Base-by-base conservation (phyloP, 371 early-diverging fungal species). In the Mucor sp. region DNA sequence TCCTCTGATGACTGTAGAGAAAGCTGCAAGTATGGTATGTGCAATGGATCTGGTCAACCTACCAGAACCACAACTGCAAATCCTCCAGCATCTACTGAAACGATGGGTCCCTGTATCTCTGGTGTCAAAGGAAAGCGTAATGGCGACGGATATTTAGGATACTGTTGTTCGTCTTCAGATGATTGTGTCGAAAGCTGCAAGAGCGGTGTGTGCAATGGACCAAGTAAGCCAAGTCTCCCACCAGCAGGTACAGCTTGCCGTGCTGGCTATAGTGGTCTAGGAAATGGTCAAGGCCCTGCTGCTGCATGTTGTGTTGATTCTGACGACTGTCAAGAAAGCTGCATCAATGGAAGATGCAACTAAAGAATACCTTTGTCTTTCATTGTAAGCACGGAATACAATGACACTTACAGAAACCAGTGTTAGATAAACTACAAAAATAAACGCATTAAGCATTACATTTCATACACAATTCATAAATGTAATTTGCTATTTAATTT, bases 111-210 rank as follows among this genome's bases (percentile, higher is more conserved):
- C 4, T 65, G 65, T 37, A 1, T 35, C 23, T 30, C 64, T 12
- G 64, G 64, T 19, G 58, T 63, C 12, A 60, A 30, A 44, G 57
- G 65, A 30, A 33, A 55, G 17, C 61, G 61, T 1, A 55, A 59
- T 25, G 69, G 69, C 3, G 60, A 69, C 43, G 69, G 69, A 1
- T 69, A 69, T 39, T 59, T 53, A 0, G 69, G 65, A 11, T 53
- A 30, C 28, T 69, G 69, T n/a, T 69, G 69, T 14, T 53, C 56
- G 12, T 19, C 41, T 25, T 44, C 58, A 27, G 23, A 50, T 6
- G 69, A 69, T 19, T 69, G 69, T 41, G 15, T 39, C 4, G 69
- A 64, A 14, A 39, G 43, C 27, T 69, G 69, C 32, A 55, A 65
- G 30, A 61, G 30, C 4, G 62, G 66, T 35, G 39, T 41, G 6